Conservation (phyloP, 345 rosid genomes). For the Microcos paniculata region DNA sequence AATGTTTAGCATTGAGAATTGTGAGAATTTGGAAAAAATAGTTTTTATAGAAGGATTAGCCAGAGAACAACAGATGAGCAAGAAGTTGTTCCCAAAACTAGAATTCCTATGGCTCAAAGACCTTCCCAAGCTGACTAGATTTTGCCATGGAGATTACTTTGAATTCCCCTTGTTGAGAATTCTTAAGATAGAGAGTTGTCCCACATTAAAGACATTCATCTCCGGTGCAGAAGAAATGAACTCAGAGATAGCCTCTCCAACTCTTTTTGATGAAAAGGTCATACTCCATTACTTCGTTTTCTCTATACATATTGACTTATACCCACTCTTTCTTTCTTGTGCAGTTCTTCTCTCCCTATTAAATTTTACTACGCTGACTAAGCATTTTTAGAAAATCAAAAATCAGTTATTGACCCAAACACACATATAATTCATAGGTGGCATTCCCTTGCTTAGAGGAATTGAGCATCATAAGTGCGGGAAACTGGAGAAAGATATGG, state of each 20-base stretch:
- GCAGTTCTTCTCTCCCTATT: too few relatives aligned
- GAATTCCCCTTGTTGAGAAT: too few relatives aligned
- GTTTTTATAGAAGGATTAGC: background rate
- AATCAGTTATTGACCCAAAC: too few relatives aligned
- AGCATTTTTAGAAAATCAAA: too few relatives aligned
- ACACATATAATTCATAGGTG: background rate
- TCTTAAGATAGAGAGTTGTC: too few relatives aligned
- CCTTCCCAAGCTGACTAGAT: constrained; percentile 3
- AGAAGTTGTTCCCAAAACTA: background rate
- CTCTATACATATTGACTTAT: background rate
- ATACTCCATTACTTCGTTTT: too few relatives aligned
- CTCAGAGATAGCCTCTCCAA: background rate
- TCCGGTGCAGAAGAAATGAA: background rate
- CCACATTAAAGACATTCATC: too few relatives aligned
- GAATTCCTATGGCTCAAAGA: background rate
- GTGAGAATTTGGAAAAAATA: background rate
- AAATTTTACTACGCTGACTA: too few relatives aligned
- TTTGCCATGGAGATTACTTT: background rate
- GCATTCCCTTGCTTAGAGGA: background rate
- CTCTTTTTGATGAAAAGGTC: background rate
- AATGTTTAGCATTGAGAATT: background rate
- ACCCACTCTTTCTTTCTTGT: too few relatives aligned
- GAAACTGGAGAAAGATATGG: too few relatives aligned
- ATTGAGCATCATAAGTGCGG: background rate
- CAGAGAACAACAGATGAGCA: background rate